Evolutionary conservation across 805 yeast genomes (phyloP).

Genomic region (Barnettozyma salicaria): DNA sequence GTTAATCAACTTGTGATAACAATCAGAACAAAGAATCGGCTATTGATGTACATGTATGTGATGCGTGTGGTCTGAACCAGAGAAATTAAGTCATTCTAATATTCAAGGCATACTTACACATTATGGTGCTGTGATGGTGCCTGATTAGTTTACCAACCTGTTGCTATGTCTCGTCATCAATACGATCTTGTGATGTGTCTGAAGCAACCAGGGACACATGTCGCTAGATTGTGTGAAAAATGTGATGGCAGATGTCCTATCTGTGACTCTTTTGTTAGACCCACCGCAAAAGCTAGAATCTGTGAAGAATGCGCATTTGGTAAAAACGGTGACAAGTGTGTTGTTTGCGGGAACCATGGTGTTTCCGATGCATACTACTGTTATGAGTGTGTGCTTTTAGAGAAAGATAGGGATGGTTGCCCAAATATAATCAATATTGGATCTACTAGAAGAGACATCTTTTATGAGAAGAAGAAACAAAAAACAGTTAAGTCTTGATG

Average conservation of each 20-base stretch:
- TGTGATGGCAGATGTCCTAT: slow-evolving; percentile 92
- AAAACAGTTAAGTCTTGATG: slow-evolving; percentile 12
- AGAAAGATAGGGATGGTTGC: slow-evolving; percentile 87
- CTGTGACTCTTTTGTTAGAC: slow-evolving; percentile 81
- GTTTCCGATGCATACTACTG: slow-evolving; percentile 76
- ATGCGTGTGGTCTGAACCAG: too few species aligned
- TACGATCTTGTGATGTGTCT: slow-evolving; percentile 77
- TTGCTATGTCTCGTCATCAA: slow-evolving; percentile 79
- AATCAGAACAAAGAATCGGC: background rate
- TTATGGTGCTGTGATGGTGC: too few species aligned
- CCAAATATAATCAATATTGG: slow-evolving; percentile 81
- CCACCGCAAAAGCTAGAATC: slow-evolving; percentile 57
- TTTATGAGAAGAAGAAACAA: slow-evolving; percentile 48
- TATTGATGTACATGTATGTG: too few species aligned
- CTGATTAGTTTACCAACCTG: too few species aligned
- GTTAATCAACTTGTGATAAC: too few species aligned
- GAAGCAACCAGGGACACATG: slow-evolving; percentile 72
- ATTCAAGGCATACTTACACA: too few species aligned
- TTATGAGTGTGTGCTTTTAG: slow-evolving; percentile 72
- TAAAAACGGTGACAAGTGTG: slow-evolving; percentile 54
- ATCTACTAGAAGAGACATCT: slow-evolving; percentile 60
- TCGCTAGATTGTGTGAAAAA: slow-evolving; percentile 70
- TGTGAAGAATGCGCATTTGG: slow-evolving; percentile 88
- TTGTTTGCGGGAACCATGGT: slow-evolving; percentile 69
- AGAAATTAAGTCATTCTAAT: too few species aligned